Evolutionary conservation across 192 early-diverging fungal species (phyloP), one percentile per base, ranked within the genome.

Genomic region (Bifiguratus adelaidae): DNA sequence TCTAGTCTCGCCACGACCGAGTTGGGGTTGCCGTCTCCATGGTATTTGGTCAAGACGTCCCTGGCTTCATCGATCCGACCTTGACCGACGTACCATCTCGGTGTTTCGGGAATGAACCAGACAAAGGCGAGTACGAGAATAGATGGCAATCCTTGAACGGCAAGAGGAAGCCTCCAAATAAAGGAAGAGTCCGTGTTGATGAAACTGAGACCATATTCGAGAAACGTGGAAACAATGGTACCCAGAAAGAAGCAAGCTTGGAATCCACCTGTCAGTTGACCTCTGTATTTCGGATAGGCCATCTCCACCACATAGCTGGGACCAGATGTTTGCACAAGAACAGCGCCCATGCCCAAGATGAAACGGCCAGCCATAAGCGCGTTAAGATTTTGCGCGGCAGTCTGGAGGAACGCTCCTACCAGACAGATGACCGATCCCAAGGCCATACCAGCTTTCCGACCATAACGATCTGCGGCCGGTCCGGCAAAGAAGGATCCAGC

Each of bases 291-390:
- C 30, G 82, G 57, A 4, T 83, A 82, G 4, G 86, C 77, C 6
- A 87, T 80, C 49, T 90, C 88, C 18, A 83, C 77, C 41, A 76
- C 72, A 29, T 41, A 58, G 18, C 78, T 53, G 8, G 78, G 72
- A 1, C 80, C 77, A 6, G 67, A 65, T 61, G 76, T 73, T 13
- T 70, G 67, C 15, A 76, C 60, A 12, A 76, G 62, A 60, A 86
- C 90, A 41, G 88, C 75, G 37, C 77, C 81, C n/a, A 86, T 41
- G 42, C 90, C 90, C 38, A 76, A 71, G 47, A 92, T 59, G 55
- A 85, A 67, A 29, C 90, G 82, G 30, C 86, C 87, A 30, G 59
- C 62, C 23, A 78, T 68, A 18, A 89, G 67, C 70, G 82, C 68
- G 25, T 47, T 70, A 44, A 67, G 58, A 41, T 64, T 65, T 18